These are phyloP conservation scores for Cucurbita maxima DNA, from an alignment of 306 rosid genomes.

Conservation along the genomic window DNA sequence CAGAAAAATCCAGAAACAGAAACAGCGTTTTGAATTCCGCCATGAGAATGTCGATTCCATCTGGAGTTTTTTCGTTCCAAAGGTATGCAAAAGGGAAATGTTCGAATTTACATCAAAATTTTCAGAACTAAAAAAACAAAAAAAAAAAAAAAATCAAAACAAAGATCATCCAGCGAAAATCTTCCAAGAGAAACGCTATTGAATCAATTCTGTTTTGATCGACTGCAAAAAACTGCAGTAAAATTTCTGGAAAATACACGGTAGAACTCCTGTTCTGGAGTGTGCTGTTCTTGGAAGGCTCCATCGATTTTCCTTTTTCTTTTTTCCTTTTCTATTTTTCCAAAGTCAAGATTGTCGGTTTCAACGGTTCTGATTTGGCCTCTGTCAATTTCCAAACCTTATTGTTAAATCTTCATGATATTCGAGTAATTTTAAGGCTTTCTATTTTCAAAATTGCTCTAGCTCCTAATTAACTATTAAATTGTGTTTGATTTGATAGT, in stretches of 20 bases:
- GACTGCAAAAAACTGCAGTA: no score
- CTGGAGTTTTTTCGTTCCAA: constrained; percentile 25
- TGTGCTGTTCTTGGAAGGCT: no score
- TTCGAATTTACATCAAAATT: constrained; percentile 1
- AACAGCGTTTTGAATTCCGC: constrained; percentile 16
- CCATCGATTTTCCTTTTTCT: not conserved
- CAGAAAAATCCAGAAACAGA: constrained; percentile 4
- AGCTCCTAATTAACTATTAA: no score
- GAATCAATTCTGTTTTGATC: no score
- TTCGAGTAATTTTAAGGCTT: not conserved
- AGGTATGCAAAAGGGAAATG: constrained; percentile 20
- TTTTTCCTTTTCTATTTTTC: not conserved
- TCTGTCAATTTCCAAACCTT: not conserved
- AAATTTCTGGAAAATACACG: no score
- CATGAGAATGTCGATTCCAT: constrained; percentile 27
- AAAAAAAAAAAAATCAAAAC: no score
- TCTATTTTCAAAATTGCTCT: not conserved
- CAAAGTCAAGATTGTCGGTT: constrained; percentile 1
- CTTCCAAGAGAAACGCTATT: not conserved
- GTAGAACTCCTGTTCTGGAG: no score
- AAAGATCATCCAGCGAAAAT: not conserved
- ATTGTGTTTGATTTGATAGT: no score
- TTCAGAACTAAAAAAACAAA: no score
- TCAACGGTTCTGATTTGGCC: not conserved
- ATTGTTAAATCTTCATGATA: not conserved